phyloP scores from a whole-genome alignment of 2,329 filamentous ascomycete genomes.

The Colletotrichum cordylinicola region DNA sequence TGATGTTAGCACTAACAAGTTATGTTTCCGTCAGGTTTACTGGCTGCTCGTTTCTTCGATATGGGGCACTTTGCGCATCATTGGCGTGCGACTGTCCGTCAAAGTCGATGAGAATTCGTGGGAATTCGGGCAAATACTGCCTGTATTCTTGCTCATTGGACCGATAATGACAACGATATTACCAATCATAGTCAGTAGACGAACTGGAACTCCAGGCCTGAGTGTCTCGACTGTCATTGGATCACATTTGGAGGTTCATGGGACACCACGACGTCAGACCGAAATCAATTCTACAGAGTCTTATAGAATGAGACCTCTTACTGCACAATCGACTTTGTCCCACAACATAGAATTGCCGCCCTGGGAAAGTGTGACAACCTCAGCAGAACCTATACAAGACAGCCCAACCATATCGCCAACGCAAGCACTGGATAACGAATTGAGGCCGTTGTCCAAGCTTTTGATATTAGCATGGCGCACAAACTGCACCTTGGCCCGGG shows the following conservation, averaged over 20 bases:
- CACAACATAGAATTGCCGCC: rapidly evolving
- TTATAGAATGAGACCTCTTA: rapidly evolving
- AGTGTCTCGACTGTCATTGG: background rate
- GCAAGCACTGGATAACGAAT: no score
- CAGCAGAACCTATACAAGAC: background rate
- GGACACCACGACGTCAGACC: rapidly evolving
- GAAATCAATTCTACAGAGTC: rapidly evolving
- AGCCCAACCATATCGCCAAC: no score
- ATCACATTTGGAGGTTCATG: background rate
- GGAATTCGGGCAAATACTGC: background rate
- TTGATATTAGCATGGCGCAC: no score
- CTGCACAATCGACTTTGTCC: background rate
- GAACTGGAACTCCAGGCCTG: background rate
- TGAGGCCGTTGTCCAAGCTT: no score
- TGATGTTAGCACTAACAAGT: background rate
- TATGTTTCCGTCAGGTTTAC: background rate
- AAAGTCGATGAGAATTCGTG: background rate
- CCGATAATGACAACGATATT: background rate
- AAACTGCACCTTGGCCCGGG: no score
- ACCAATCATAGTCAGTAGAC: background rate
- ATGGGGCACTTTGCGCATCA: background rate
- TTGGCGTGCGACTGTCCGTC: background rate
- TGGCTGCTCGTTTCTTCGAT: background rate
- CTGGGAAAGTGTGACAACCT: rapidly evolving
- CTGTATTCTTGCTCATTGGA: background rate